Evolutionary conservation across 1,284 basidiomycete species (phyloP).

Genomic region (Pseudozyma thailandica): DNA sequence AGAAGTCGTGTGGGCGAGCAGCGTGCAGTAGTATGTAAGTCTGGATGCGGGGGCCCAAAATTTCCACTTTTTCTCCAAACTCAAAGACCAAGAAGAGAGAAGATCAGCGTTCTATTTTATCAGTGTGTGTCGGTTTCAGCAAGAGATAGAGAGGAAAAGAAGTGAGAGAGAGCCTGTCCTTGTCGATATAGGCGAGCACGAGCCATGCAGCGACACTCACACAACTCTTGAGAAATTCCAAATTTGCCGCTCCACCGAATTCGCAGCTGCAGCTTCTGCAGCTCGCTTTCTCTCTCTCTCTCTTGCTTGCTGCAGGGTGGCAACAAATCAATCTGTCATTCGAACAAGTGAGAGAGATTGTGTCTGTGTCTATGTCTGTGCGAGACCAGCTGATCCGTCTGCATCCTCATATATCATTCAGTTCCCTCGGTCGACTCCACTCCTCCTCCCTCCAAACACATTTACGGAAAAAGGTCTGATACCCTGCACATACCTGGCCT

Average conservation of each 20-base stretch:
- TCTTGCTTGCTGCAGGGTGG: conserved; percentile 5
- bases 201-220: too few relatives aligned
- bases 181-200: conserved; percentile 13
- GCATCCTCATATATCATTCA: not conserved
- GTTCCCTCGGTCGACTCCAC: not conserved
- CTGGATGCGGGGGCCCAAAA: conserved; percentile 20
- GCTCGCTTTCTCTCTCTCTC: not conserved
- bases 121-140: too few relatives aligned
- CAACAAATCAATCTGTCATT: not conserved
- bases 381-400: not conserved
- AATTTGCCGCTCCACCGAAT: not conserved
- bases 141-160: too few relatives aligned
- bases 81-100: too few relatives aligned
- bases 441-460: not conserved
- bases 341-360: not conserved
- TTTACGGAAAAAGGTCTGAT: not conserved
- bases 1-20: conserved; percentile 1
- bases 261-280: not conserved
- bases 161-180: not conserved
- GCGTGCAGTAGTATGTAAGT: not conserved
- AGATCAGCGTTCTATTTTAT: too few relatives aligned
- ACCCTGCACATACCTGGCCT: not conserved
- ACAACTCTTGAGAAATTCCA: not conserved
- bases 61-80: conserved; percentile 1
- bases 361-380: not conserved